Percentiles rank a stretch among this genome's conserved stretches.
These are phyloP conservation scores for Carex cristatella DNA, from an alignment of 176 grass and related monocot species.

Conservation along the genomic window DNA sequence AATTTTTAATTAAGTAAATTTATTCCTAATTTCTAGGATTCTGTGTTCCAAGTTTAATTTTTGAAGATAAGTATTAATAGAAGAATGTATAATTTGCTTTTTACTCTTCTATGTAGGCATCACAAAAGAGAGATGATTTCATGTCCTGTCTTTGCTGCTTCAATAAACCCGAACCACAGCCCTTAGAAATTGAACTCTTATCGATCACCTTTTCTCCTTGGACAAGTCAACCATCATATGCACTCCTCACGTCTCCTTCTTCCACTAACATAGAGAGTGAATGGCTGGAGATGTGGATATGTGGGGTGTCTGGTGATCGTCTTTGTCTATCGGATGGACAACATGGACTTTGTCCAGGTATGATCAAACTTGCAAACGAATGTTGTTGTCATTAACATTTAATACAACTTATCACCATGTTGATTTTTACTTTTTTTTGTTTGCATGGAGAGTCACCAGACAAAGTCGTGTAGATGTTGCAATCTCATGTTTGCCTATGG, in stretches of 20 bases:
- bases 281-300: neutral
- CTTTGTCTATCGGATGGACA: slow-evolving; percentile 76
- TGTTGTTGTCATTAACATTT: neutral
- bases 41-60: neutral
- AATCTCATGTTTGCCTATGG: slow-evolving; percentile 76
- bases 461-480: slow-evolving; percentile 71
- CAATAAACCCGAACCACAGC: neutral
- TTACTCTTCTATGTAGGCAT: neutral
- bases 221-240: neutral
- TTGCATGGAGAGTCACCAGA: slow-evolving; percentile 50
- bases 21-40: neutral
- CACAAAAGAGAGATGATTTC: neutral
- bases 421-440: neutral
- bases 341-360: slow-evolving; percentile 82
- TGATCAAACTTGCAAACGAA: neutral
- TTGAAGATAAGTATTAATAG: neutral
- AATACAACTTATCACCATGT: neutral
- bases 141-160: neutral
- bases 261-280: neutral
- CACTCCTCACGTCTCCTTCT: neutral
- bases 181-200: neutral
- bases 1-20: neutral
- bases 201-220: neutral
- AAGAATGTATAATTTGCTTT: neutral
- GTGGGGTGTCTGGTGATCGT: slow-evolving; percentile 59